Evolutionary conservation across 2,329 filamentous ascomycete genomes (phyloP).

Genomic region (Sporothrix euskadiensis): DNA sequence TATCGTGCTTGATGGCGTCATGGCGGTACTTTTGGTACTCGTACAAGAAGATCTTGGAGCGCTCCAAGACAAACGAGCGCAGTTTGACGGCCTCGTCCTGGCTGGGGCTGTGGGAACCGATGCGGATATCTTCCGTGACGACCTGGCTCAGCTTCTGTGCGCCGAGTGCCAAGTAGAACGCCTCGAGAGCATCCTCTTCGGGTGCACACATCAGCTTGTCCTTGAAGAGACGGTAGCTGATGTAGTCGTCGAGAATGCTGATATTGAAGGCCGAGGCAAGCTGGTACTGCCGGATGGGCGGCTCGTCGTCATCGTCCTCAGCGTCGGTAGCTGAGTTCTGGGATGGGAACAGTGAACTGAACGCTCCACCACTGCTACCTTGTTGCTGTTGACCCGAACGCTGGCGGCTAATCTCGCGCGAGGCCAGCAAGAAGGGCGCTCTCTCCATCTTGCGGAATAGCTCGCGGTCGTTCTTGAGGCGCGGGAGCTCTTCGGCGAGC

Average conservation of each 20-base stretch:
- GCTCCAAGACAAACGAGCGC: conserved; percentile 80
- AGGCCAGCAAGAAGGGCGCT: conserved; percentile 78
- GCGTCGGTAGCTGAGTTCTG: conserved; percentile 41
- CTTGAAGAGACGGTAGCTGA: conserved; percentile 86
- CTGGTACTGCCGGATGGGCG: conserved; percentile 73
- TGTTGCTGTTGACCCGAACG: conserved; percentile 26
- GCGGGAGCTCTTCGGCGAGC: conserved; percentile 69
- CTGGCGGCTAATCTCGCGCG: conserved; percentile 64
- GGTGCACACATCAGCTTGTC: conserved; percentile 81
- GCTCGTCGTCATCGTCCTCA: conserved; percentile 60
- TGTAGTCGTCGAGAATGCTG: conserved; percentile 83
- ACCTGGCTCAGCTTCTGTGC: conserved; percentile 73
- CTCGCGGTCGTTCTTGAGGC: conserved; percentile 74
- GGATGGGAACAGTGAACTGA: background rate
- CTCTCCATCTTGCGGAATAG: conserved; percentile 74
- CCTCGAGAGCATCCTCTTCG: conserved; percentile 82
- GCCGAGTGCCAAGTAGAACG: conserved; percentile 80
- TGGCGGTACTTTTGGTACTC: conserved; percentile 68
- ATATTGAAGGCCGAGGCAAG: conserved; percentile 71
- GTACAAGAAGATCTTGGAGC: conserved; percentile 85
- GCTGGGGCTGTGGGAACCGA: conserved; percentile 66
- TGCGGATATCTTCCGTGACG: conserved; percentile 74
- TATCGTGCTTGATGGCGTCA: conserved; percentile 81
- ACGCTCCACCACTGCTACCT: background rate
- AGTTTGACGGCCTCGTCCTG: conserved; percentile 58